Conservation (phyloP, 192 early-diverging fungal species). For the Backusella morwellensis region DNA sequence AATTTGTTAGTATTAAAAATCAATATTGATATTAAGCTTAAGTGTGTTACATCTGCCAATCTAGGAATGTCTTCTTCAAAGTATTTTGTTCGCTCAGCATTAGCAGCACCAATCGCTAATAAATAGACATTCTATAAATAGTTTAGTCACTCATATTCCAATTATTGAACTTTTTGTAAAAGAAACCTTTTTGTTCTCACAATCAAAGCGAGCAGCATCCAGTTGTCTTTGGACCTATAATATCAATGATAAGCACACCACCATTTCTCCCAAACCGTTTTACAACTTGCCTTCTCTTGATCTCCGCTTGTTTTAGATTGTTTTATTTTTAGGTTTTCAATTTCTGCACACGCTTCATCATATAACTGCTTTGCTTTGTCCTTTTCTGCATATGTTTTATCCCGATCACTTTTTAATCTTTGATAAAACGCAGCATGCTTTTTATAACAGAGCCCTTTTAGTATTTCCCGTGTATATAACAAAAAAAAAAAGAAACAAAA, state of each 20-base stretch:
- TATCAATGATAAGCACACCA: background rate
- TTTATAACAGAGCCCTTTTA: background rate
- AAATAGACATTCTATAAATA: slow-evolving; percentile 63
- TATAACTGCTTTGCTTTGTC: slow-evolving; percentile 64
- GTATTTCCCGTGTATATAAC: background rate
- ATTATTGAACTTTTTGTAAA: background rate
- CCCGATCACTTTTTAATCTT: slow-evolving; percentile 55
- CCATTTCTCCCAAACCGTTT: background rate
- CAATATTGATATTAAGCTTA: background rate
- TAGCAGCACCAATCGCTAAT: slow-evolving; percentile 57
- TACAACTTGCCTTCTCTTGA: slow-evolving; percentile 38
- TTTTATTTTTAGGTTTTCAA: slow-evolving; percentile 56
- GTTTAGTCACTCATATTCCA: background rate
- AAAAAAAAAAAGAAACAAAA: slow-evolving; percentile 18
- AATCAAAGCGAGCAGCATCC: slow-evolving; percentile 62
- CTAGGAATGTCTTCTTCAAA: slow-evolving; percentile 61
- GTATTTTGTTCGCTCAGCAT: slow-evolving; percentile 62
- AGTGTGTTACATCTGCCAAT: slow-evolving; percentile 48
- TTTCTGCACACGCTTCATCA: slow-evolving; percentile 63
- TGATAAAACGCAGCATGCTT: slow-evolving; percentile 68
- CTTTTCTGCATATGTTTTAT: slow-evolving; percentile 57
- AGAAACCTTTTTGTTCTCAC: slow-evolving; percentile 62
- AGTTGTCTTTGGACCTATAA: slow-evolving; percentile 36
- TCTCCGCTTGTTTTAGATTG: slow-evolving; percentile 60
- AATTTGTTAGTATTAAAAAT: background rate